Percentiles rank a stretch among this genome's conserved stretches.
Evolutionary conservation across 2,329 filamentous ascomycete species (phyloP).

Genomic region (Botrytis fabae): DNA sequence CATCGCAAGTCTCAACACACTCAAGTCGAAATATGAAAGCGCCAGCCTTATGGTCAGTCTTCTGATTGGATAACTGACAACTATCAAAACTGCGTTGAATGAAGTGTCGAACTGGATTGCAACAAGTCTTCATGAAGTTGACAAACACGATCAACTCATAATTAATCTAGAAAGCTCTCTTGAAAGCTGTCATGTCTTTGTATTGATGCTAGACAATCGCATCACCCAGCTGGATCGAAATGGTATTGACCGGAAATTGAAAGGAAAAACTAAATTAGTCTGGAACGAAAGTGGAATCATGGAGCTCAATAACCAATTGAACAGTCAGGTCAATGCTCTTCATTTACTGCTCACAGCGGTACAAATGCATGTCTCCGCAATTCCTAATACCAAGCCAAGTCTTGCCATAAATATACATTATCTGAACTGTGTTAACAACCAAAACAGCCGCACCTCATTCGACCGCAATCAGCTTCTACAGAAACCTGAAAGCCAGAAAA

Average conservation of each 20-base stretch:
- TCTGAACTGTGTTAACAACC: background rate
- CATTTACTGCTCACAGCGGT: background rate
- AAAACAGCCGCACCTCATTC: slow-evolving; percentile 1
- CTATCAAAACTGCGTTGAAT: background rate
- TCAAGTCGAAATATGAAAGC: slow-evolving; percentile 3
- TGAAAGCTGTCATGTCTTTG: background rate
- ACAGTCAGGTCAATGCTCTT: slow-evolving; percentile 2
- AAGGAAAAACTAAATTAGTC: background rate
- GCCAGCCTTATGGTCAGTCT: slow-evolving; percentile 3
- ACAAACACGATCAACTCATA: background rate
- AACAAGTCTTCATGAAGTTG: background rate
- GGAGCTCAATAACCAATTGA: slow-evolving; percentile 6
- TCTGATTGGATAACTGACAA: slow-evolving; percentile 2
- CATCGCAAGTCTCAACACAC: background rate
- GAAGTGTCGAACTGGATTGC: background rate
- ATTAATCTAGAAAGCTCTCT: background rate
- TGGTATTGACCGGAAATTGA: background rate
- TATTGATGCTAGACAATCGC: background rate
- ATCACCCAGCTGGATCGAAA: background rate
- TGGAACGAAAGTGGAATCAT: background rate
- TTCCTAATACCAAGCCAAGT: background rate
- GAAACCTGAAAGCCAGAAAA: background rate
- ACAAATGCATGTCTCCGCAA: background rate
- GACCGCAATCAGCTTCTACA: slow-evolving; percentile 3
- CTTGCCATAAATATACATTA: background rate